Conservation (phyloP, 768 basidiomycete species). For the Boletus sp. region DNA sequence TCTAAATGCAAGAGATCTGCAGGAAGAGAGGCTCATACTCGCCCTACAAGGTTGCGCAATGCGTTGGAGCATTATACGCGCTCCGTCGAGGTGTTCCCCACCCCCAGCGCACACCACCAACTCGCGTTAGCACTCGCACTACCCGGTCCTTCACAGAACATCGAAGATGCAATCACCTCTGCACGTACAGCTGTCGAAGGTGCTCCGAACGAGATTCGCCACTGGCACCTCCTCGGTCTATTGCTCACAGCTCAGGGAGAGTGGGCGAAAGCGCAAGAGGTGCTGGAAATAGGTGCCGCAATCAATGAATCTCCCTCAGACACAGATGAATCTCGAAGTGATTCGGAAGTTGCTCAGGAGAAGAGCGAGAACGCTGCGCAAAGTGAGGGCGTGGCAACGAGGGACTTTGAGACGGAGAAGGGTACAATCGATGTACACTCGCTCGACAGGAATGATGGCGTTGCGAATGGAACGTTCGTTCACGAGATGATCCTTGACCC, state of each 20-base stretch:
- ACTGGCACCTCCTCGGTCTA: slow-evolving; percentile 90
- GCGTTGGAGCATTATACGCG: slow-evolving; percentile 51
- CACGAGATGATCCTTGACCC: slow-evolving; percentile 31
- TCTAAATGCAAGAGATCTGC: slow-evolving; percentile 26
- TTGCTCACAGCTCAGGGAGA: slow-evolving; percentile 76
- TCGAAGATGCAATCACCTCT: slow-evolving; percentile 63
- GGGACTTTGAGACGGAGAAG: slow-evolving; percentile 17
- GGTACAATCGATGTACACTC: not conserved
- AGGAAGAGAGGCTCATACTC: slow-evolving; percentile 63
- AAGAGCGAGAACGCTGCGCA: slow-evolving; percentile 5
- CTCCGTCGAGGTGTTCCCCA: slow-evolving; percentile 49
- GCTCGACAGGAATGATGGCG: not conserved
- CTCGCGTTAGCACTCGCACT: slow-evolving; percentile 74
- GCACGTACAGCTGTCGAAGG: slow-evolving; percentile 74
- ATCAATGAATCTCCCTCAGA: slow-evolving; percentile 45
- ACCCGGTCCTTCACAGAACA: slow-evolving; percentile 59
- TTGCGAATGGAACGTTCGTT: slow-evolving; percentile 4
- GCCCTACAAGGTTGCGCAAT: slow-evolving; percentile 55
- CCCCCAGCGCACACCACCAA: slow-evolving; percentile 68
- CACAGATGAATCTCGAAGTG: slow-evolving; percentile 34
- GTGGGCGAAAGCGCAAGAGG: slow-evolving; percentile 72
- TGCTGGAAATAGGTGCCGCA: slow-evolving; percentile 74
- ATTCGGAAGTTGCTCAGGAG: slow-evolving; percentile 15
- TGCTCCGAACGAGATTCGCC: slow-evolving; percentile 59
- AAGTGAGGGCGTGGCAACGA: not conserved